phyloP scores from a whole-genome alignment of 2,329 filamentous ascomycete genomes.

The Cytospora piceae region DNA sequence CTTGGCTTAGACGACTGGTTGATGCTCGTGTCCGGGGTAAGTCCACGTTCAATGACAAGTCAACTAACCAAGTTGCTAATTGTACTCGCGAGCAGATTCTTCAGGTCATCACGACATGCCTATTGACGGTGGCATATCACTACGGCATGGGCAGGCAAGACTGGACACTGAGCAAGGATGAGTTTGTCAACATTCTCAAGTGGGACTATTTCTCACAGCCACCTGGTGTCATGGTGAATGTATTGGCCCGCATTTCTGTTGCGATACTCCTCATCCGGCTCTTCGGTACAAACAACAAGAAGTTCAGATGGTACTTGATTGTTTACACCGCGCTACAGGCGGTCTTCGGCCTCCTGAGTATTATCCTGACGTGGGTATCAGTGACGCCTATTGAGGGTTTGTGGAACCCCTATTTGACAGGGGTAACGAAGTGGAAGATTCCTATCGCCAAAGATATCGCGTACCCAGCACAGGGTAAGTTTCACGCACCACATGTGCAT shows the following conservation, averaged over 20 bases:
- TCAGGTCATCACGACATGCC: too few relatives aligned
- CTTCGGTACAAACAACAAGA: neutral
- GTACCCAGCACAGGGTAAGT: too few relatives aligned
- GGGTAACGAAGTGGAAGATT: neutral
- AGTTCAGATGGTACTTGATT: constrained; percentile 2
- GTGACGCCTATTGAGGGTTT: neutral
- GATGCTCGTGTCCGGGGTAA: too few relatives aligned
- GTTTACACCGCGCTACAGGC: neutral
- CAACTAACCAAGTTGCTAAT: too few relatives aligned
- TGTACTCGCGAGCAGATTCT: too few relatives aligned
- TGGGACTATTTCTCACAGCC: neutral
- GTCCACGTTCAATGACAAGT: too few relatives aligned
- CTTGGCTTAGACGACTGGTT: too few relatives aligned
- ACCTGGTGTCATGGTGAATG: constrained; percentile 1
- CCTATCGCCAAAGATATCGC: too few relatives aligned
- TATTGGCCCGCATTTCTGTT: constrained; percentile 2
- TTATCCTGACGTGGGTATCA: neutral
- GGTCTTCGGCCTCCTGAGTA: neutral
- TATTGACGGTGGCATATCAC: too few relatives aligned
- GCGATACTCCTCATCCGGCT: constrained; percentile 4
- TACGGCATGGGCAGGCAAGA: too few relatives aligned
- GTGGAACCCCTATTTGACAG: neutral
- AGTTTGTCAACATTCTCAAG: neutral
- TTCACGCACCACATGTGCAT: too few relatives aligned
- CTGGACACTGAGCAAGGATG: too few relatives aligned